A percentile compares a stretch with the other conserved stretches of the same genome.
Evolutionary conservation across 495 filamentous ascomycete species (phyloP).

Genomic region (Alectoria sarmentosa): DNA sequence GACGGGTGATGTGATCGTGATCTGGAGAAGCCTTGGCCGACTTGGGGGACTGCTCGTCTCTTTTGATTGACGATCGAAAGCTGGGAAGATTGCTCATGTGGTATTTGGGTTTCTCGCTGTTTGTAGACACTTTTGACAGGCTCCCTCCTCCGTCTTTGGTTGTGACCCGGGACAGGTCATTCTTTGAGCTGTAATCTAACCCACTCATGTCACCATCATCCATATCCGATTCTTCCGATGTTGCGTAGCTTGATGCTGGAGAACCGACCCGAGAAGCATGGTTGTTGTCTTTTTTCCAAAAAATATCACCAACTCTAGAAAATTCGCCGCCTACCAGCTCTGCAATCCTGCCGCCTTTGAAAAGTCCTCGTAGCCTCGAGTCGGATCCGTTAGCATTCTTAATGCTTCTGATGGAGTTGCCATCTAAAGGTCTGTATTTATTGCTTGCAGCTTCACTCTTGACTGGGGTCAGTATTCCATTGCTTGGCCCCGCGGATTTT

Average conservation of each 20-base stretch:
- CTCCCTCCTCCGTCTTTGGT: conserved; percentile 37
- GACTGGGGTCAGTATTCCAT: conserved; percentile 22
- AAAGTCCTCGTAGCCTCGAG: conserved; percentile 41
- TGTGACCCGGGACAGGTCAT: conserved; percentile 32
- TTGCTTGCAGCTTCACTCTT: conserved; percentile 12
- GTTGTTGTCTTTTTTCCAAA: conserved; percentile 45
- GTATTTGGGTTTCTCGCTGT: conserved; percentile 37
- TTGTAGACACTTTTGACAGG: conserved; percentile 30
- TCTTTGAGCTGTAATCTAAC: conserved; percentile 29
- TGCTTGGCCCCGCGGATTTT: conserved; percentile 9
- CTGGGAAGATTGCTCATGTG: conserved; percentile 41
- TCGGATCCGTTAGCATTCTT: conserved; percentile 27
- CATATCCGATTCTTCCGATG: conserved; percentile 40
- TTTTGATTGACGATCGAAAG: conserved; percentile 42
- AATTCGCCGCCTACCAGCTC: conserved; percentile 51
- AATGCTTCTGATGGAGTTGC: conserved; percentile 16
- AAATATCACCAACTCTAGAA: conserved; percentile 48
- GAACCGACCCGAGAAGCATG: conserved; percentile 37
- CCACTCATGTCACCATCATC: conserved; percentile 34
- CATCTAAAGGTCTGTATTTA: conserved; percentile 17
- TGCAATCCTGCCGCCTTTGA: conserved; percentile 50
- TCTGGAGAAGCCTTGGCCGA: conserved; percentile 17
- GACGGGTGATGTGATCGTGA: conserved; percentile 34
- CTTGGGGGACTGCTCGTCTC: conserved; percentile 29
- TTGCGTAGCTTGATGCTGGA: conserved; percentile 32